Evolutionary conservation across 768 basidiomycete genomes (phyloP).

Genomic region (Kwoniella botswanensis): DNA sequence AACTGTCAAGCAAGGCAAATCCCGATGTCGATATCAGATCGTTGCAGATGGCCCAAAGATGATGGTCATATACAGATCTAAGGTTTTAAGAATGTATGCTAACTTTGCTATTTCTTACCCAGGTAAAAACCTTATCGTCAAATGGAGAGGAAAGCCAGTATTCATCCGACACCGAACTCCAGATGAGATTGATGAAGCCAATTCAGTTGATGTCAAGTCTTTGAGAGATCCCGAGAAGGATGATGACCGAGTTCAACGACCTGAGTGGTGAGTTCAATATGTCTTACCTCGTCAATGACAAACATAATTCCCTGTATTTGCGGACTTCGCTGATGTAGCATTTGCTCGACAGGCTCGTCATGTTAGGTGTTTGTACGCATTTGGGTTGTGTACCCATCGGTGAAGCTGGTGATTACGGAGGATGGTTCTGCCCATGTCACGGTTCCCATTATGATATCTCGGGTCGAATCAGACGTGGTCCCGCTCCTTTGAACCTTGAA

Average conservation of each 20-base stretch:
- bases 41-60: not conserved
- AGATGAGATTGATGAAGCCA: conserved; percentile 91
- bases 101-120: not conserved
- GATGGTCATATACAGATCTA: not conserved
- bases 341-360: conserved; percentile 58
- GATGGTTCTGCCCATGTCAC: conserved; percentile 99
- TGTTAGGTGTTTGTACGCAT: conserved; percentile 72
- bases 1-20: too few relatives aligned
- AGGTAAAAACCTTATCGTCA: conserved; percentile 57
- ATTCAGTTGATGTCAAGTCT: conserved; percentile 77
- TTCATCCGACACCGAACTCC: conserved; percentile 96
- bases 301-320: not conserved
- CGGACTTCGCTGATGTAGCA: not conserved
- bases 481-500: conserved; percentile 96
- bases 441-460: conserved; percentile 95
- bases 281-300: not conserved
- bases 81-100: not conserved
- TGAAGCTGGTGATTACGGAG: conserved; percentile 94
- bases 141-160: conserved; percentile 99
- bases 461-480: conserved; percentile 93
- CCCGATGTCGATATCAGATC: too few relatives aligned
- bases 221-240: conserved; percentile 93
- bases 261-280: conserved; percentile 80
- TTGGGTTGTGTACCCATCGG: conserved; percentile 98
- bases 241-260: conserved; percentile 84